A percentile compares a stretch with the other conserved stretches of the same genome.
Conservation (phyloP, 768 basidiomycete species). For the Candolleomyces efflorescens region DNA sequence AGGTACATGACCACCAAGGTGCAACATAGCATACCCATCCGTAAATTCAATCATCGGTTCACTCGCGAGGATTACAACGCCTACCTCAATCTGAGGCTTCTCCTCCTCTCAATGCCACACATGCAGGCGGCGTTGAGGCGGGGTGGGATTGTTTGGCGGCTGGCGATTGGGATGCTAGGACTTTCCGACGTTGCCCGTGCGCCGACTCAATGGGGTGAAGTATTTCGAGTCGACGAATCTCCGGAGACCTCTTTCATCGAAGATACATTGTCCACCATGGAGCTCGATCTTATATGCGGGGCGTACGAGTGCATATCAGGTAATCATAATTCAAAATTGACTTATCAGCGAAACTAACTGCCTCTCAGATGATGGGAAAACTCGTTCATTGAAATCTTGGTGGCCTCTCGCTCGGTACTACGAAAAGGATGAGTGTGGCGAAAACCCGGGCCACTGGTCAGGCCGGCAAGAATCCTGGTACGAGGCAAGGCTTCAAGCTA, state of each 20-base stretch:
- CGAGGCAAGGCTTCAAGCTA: neutral
- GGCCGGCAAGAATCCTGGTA: neutral
- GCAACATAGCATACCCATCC: neutral
- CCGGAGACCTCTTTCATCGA: neutral
- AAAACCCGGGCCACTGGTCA: neutral
- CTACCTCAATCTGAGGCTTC: neutral
- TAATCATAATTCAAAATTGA: neutral
- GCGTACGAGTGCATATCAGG: constrained; percentile 1
- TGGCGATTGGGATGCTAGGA: neutral
- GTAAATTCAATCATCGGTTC: neutral
- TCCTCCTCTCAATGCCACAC: neutral
- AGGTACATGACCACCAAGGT: neutral
- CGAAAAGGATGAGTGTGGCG: constrained; percentile 2
- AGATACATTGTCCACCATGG: neutral
- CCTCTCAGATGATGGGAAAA: neutral
- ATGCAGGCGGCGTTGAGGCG: constrained; percentile 1
- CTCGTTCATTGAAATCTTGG: neutral
- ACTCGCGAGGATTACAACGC: neutral
- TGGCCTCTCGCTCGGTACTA: neutral
- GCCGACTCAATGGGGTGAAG: neutral
- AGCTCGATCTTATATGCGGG: neutral
- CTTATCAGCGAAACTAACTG: neutral
- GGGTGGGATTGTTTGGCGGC: constrained; percentile 4
- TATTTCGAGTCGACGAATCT: neutral
- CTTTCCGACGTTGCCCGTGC: neutral